A percentile compares a stretch with the other conserved stretches of the same genome.
Conservation (phyloP, 78 protist species). For the Isochrysis galbana region DNA sequence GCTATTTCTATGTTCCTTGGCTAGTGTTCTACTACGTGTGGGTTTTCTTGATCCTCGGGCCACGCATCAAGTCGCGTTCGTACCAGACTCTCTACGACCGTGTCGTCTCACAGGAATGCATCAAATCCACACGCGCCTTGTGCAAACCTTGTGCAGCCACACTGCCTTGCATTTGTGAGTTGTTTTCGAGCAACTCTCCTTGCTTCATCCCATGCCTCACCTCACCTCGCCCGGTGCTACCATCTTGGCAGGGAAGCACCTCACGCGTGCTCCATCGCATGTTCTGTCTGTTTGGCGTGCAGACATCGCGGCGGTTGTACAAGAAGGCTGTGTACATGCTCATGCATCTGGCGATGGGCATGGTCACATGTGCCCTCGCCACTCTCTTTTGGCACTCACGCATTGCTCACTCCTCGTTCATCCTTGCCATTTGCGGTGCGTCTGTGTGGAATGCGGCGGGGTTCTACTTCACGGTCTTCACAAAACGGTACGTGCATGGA, state of each 20-base stretch:
- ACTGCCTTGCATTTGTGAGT: too few relatives aligned
- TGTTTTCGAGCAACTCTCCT: too few relatives aligned
- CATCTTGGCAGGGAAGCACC: too few relatives aligned
- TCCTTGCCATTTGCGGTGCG: neutral
- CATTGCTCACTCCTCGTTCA: neutral
- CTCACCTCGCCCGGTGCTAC: too few relatives aligned
- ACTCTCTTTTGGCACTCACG: neutral
- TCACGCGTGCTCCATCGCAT: too few relatives aligned
- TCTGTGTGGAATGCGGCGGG: neutral
- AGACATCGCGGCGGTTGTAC: too few relatives aligned
- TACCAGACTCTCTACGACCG: constrained; percentile 21
- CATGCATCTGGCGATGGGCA: neutral
- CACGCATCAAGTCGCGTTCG: neutral
- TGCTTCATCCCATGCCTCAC: too few relatives aligned
- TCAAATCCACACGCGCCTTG: too few relatives aligned
- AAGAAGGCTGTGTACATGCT: neutral
- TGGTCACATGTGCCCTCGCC: neutral
- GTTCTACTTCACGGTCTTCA: neutral
- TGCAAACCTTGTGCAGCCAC: too few relatives aligned
- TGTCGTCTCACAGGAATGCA: too few relatives aligned
- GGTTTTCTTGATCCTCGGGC: neutral
- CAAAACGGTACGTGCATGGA: neutral
- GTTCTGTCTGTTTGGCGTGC: too few relatives aligned
- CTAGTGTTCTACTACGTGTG: neutral
- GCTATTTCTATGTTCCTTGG: neutral